A percentile compares a stretch with the other conserved stretches of the same genome.
These are phyloP conservation scores for Aspergillus ustus DNA, from an alignment of 2,329 filamentous ascomycete genomes.

Conservation along the genomic window DNA sequence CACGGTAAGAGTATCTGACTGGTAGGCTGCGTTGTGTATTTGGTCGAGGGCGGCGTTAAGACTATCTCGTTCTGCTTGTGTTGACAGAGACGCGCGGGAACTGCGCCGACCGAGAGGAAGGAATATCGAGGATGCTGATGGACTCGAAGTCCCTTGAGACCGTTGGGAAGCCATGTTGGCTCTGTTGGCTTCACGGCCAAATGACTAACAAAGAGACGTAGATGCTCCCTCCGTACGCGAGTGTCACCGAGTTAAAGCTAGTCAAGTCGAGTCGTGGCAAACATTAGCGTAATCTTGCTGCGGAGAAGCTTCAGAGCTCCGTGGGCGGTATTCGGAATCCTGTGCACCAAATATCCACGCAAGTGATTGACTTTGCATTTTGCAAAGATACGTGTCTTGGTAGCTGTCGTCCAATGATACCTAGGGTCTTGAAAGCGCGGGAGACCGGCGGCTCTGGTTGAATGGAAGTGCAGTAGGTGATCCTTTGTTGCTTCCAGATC, in stretches of 20 bases:
- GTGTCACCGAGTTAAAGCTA: conserved; percentile 15
- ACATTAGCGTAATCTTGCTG: conserved; percentile 22
- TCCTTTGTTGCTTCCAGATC: neutral
- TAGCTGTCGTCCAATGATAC: neutral
- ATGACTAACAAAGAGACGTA: neutral
- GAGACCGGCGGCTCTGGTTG: neutral
- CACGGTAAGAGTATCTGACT: conserved; percentile 81
- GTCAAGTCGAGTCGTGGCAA: conserved; percentile 19
- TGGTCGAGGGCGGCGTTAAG: conserved; percentile 79
- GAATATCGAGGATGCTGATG: conserved; percentile 50
- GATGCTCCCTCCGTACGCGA: neutral
- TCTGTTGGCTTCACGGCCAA: conserved; percentile 16
- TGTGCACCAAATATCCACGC: conserved; percentile 22
- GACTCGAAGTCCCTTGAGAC: conserved; percentile 46
- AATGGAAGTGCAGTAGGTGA: neutral
- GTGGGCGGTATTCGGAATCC: conserved; percentile 18
- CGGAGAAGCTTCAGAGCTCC: conserved; percentile 21
- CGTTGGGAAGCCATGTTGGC: conserved; percentile 42
- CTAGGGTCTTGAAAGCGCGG: neutral
- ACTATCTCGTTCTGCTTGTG: conserved; percentile 71
- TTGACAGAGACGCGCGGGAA: conserved; percentile 56
- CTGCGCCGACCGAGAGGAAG: conserved; percentile 51
- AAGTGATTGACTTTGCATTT: conserved; percentile 22
- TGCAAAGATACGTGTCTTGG: conserved; percentile 2
- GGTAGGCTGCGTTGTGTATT: conserved; percentile 87